phyloP scores from a whole-genome alignment of 306 rosid species.

The Ormosia emarginata region DNA sequence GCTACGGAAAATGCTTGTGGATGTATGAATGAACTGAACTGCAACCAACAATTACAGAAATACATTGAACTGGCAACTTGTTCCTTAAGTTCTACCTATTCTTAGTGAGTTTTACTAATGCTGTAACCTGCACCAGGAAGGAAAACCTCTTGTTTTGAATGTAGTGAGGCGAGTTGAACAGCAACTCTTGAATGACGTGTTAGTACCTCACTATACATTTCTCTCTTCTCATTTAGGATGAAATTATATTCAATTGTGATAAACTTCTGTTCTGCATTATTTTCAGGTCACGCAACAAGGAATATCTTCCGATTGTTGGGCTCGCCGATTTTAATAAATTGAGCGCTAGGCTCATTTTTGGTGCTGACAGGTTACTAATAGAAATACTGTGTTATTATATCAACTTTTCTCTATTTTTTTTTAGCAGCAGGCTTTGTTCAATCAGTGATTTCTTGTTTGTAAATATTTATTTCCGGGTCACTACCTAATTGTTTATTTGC shows the following conservation, averaged over 20 bases:
- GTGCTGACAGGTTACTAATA: conserved; percentile 70
- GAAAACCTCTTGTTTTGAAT: conserved; percentile 92
- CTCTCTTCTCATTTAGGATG: conserved; percentile 8
- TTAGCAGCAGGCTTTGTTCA: neutral
- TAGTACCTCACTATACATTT: conserved; percentile 13
- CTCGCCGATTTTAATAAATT: conserved; percentile 81
- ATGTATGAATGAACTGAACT: neutral
- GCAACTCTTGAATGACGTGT: conserved; percentile 70
- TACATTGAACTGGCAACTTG: neutral
- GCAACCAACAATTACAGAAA: neutral
- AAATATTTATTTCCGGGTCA: neutral
- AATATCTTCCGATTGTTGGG: conserved; percentile 87
- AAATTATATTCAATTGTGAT: neutral
- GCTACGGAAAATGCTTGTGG: neutral
- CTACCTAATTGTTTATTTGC: neutral
- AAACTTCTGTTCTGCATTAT: conserved; percentile 1
- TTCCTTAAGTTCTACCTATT: neutral
- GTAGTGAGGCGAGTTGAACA: conserved; percentile 84
- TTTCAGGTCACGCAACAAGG: conserved; percentile 81
- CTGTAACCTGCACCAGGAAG: conserved; percentile 62
- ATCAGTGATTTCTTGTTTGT: neutral
- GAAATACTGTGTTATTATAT: neutral
- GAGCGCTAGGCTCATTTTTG: conserved; percentile 93
- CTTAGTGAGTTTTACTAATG: conserved; percentile 7
- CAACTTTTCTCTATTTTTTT: neutral